Base-by-base conservation (phyloP, 1,139 yeast species). In the Barnettozyma hawaiiensis region DNA sequence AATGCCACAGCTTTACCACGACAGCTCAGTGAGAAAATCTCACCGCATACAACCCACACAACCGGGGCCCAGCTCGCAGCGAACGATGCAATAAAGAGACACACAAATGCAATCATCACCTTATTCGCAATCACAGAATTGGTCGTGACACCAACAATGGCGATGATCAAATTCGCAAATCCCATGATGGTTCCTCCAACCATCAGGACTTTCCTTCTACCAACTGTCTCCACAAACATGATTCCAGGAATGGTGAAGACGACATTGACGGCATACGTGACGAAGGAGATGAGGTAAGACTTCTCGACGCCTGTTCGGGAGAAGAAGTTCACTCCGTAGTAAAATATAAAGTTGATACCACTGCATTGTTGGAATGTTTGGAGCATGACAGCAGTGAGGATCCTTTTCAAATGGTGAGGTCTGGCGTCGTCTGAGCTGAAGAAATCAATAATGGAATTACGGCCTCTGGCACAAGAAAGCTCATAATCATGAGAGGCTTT, bases 11-110 rank as follows among this genome's bases (percentile, higher is more conserved):
- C 86, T 67, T 83, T 81, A 27, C 90, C 77, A 66, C 92, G 76
- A 51, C 85, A 80, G 57, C 90, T 78, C 51, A 84, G 70, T 42
- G 95, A 90, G 64, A 78, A 85, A 35, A 84, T 70, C 65, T 86
- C 96, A 31, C 92, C 81, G 43, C 81, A 76, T 54, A 84, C 79
- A 44, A 83, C 83, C 76, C 79, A 87, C 36, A 81, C 85, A 50
- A 82, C 80, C 49, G 95, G 95, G 45, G 92, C 96, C 95, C 95
- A 85, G 7, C 95, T 80, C 31, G 84, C 74, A 29, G 95, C 92
- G 61, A 85, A 86, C 61, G 78, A 78, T 63, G 83, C 82, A 50
- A 87, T 84, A 68, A 78, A 87, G 48, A 84, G 61, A 63, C 92
- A 83, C 24, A 90, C 78, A 54, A 86, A 75, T 56, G 84, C 80